Conservation (phyloP, 1,139 yeast genomes). For the Hemisphaericaspora lyxosophila region DNA sequence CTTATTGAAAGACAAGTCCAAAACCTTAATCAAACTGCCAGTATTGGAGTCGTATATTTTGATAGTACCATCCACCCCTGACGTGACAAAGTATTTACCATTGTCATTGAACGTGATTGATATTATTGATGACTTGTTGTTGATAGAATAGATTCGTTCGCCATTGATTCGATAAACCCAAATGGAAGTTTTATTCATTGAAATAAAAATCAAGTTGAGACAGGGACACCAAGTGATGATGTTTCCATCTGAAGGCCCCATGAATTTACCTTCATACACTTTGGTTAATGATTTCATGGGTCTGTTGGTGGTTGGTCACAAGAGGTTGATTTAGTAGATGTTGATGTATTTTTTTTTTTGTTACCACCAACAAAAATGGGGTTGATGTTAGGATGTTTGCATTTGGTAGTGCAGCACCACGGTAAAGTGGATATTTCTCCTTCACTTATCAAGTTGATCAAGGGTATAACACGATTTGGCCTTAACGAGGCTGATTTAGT, state of each 20-base stretch:
- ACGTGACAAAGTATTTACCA: conserved; percentile 44
- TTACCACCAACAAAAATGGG: too few relatives aligned
- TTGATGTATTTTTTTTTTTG: too few relatives aligned
- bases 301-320: too few relatives aligned
- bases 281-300: neutral
- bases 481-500: too few relatives aligned
- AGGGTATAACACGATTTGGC: too few relatives aligned
- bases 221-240: conserved; percentile 56
- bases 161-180: conserved; percentile 58
- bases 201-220: conserved; percentile 52
- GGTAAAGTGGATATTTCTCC: too few relatives aligned
- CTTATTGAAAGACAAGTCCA: conserved; percentile 18
- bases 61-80: conserved; percentile 45
- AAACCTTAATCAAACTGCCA: conserved; percentile 37
- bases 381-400: too few relatives aligned
- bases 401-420: too few relatives aligned
- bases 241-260: conserved; percentile 43
- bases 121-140: conserved; percentile 34
- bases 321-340: too few relatives aligned
- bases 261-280: conserved; percentile 20
- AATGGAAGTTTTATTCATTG: conserved; percentile 48
- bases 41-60: conserved; percentile 51
- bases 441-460: too few relatives aligned
- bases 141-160: conserved; percentile 52
- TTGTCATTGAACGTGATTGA: conserved; percentile 35